phyloP scores from a whole-genome alignment of 2,329 filamentous ascomycete species.

The Fusarium armeniacum region DNA sequence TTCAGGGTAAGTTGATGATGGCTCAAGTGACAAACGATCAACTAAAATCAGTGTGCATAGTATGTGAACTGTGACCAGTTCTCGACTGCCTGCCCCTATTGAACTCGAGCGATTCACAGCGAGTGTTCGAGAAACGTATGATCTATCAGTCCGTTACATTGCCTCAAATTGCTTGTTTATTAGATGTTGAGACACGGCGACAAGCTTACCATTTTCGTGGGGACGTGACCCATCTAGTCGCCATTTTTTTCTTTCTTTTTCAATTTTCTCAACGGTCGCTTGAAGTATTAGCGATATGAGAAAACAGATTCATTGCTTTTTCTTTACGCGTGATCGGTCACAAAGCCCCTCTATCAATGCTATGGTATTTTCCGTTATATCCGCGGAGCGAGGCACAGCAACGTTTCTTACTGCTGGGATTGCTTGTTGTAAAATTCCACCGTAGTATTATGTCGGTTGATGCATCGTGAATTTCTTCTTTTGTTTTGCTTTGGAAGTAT shows the following conservation, averaged over 20 bases:
- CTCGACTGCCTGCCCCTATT: background rate
- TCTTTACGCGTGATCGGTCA: background rate
- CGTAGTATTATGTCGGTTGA: background rate
- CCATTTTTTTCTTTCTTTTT: background rate
- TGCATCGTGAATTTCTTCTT: background rate
- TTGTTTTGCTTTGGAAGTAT: background rate
- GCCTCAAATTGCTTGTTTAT: background rate
- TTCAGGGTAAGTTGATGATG: background rate
- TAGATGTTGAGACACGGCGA: background rate
- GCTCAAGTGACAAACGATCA: fast-evolving
- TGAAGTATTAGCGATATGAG: background rate
- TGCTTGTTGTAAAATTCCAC: background rate
- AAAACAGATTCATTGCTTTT: background rate
- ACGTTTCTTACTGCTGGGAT: background rate
- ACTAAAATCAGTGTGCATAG: background rate
- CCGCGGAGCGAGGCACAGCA: background rate
- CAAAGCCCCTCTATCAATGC: background rate
- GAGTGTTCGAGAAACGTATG: background rate
- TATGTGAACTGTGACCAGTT: background rate
- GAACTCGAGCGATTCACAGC: background rate
- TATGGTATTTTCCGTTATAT: background rate
- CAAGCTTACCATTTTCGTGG: background rate
- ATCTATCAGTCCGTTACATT: background rate
- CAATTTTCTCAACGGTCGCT: background rate
- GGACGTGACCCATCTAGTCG: background rate